Base-by-base conservation (phyloP, 2,329 filamentous ascomycete species). In the Colletotrichum graminicola region DNA sequence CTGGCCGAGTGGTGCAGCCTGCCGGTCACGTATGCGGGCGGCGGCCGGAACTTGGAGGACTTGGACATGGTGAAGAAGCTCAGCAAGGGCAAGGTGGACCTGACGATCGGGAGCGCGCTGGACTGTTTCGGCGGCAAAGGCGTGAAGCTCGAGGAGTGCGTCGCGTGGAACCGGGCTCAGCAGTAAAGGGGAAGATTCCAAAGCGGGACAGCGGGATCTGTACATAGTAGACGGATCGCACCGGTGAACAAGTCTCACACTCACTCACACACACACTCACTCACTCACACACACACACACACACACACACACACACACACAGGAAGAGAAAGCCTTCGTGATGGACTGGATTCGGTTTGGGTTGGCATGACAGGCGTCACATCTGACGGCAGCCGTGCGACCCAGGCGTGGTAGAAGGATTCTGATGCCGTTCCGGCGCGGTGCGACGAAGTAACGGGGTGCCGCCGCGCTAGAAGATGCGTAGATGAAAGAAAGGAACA, bases 21-120 rank as follows among this genome's bases (percentile, higher is more conserved):
- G 75, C 96, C 96, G 2, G 93, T 98, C 21, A 99, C 96, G 1
- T 99, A 99, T 83, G 96, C 96, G 7, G 96, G 96, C 32, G 96
- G 96, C n/a, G 96, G 94, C 51, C 89, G 94, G 66, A 91, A 90
- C 76, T 83, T 98, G 47, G 88, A 91, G 57, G 96, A 99, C 78
- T 83, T 99, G 36, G 93, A 96, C 71, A 86, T 90, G 45, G 96
- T 99, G 12, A 92, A 94, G 83, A 82, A 82, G 52, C 84, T 97
- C 74, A 98, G 95, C 80, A 81, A 83, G 45, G 94, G 94, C 36
- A 94, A 91, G 79, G 91, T 98, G 29, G 95, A 99, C 79, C 85
- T 99, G 76, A 99, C 96, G 0, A 98, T 98, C 78, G 96, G 96
- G 16, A 98, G 96, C 80, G 96, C 96, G 1, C 83, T 99, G 76